A percentile compares a stretch with the other conserved stretches of the same genome.
Conservation (phyloP, 768 basidiomycete genomes). For the Leccinellum rugosiceps region DNA sequence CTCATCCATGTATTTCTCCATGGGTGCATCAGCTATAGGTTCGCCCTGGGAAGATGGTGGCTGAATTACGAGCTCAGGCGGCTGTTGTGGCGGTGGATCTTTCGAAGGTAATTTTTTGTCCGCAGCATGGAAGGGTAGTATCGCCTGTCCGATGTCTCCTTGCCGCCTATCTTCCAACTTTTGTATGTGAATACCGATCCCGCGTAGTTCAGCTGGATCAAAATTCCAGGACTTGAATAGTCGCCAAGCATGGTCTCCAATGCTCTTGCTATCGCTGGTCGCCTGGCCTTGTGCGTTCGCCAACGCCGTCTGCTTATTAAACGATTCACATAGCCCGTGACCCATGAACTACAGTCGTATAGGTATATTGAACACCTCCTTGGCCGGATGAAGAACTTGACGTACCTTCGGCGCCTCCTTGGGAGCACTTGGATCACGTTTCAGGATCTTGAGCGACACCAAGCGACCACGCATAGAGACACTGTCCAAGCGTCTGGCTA, state of each 20-base stretch:
- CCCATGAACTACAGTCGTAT: slow-evolving; percentile 69
- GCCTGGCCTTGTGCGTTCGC: slow-evolving; percentile 58
- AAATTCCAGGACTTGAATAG: slow-evolving; percentile 71
- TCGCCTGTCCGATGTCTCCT: slow-evolving; percentile 52
- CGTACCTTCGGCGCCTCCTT: slow-evolving; percentile 86
- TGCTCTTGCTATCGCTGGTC: slow-evolving; percentile 67
- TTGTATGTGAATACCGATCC: slow-evolving; percentile 87
- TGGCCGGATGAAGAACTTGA: background rate
- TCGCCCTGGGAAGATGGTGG: slow-evolving; percentile 35
- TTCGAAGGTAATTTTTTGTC: slow-evolving; percentile 2
- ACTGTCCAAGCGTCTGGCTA: slow-evolving; percentile 65
- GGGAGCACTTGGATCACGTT: slow-evolving; percentile 80
- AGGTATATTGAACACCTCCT: background rate
- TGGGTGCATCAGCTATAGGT: slow-evolving; percentile 2
- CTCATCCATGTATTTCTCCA: slow-evolving; percentile 11
- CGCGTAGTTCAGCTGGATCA: slow-evolving; percentile 84
- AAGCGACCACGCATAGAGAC: slow-evolving; percentile 68
- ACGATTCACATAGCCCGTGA: slow-evolving; percentile 81
- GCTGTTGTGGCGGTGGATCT: background rate
- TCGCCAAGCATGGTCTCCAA: slow-evolving; percentile 76
- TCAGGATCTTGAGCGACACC: slow-evolving; percentile 87
- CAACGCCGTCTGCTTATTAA: slow-evolving; percentile 70
- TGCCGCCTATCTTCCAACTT: slow-evolving; percentile 64
- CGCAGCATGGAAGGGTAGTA: slow-evolving; percentile 52
- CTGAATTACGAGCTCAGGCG: slow-evolving; percentile 27